Evolutionary conservation across 441 rosid genomes (phyloP).

Genomic region (Populus hybrid): DNA sequence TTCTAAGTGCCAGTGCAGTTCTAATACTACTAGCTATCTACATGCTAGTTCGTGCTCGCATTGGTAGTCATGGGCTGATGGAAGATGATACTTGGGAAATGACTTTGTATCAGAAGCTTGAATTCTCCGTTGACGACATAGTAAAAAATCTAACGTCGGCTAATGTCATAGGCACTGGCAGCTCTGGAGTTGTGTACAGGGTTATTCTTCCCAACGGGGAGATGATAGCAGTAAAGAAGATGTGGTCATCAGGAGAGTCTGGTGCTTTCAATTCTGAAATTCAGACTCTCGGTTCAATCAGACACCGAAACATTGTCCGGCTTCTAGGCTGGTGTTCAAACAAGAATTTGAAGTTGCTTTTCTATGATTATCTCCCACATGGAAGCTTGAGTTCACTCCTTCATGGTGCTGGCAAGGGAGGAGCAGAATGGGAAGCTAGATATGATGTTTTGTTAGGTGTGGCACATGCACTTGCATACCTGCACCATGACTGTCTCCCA

Average conservation of each 20-base stretch:
- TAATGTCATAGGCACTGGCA: constrained; percentile 88
- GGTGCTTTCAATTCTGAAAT: constrained; percentile 87
- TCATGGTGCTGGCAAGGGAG: constrained; percentile 73
- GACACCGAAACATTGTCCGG: constrained; percentile 84
- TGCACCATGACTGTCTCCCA: constrained; percentile 88
- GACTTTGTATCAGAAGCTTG: constrained; percentile 77
- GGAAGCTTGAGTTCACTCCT: constrained; percentile 94
- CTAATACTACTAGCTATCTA: constrained; percentile 61
- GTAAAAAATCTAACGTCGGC: constrained; percentile 58
- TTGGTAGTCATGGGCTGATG: constrained; percentile 28
- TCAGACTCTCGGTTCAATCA: constrained; percentile 75
- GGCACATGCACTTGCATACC: constrained; percentile 83
- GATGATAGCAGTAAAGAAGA: constrained; percentile 81
- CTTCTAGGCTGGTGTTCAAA: constrained; percentile 86
- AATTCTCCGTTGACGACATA: constrained; percentile 70
- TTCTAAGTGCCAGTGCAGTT: constrained; percentile 56
- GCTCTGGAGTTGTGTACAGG: constrained; percentile 90
- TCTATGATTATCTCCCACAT: constrained; percentile 86
- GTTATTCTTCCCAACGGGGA: constrained; percentile 66
- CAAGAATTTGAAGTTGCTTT: constrained; percentile 65
- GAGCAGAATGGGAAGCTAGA: constrained; percentile 83
- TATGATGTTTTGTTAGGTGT: constrained; percentile 69
- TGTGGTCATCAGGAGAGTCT: constrained; percentile 85
- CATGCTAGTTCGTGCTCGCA: constrained; percentile 41
- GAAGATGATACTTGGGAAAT: constrained; percentile 67